Evolutionary conservation across 805 yeast genomes (phyloP).

Genomic region (Candida odintsovae): DNA sequence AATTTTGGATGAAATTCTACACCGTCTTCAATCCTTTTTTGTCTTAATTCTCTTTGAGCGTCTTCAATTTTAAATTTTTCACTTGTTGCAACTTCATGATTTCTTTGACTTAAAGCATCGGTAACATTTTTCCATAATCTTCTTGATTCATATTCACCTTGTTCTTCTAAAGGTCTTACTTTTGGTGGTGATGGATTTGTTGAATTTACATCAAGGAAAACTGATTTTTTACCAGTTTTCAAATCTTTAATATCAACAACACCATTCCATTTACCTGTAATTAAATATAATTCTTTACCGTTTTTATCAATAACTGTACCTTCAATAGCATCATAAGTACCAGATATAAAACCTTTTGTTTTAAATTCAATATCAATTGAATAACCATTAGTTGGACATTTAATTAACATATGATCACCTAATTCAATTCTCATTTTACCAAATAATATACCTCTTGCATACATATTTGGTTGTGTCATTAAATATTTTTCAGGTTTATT

Average conservation of each 20-base stretch:
- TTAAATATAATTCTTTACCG: conserved; percentile 54
- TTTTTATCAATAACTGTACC: conserved; percentile 58
- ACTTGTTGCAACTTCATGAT: conserved; percentile 80
- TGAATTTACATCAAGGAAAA: conserved; percentile 56
- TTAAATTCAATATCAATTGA: conserved; percentile 87
- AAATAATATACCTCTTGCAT: conserved; percentile 87
- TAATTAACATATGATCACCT: conserved; percentile 85
- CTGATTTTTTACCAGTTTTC: conserved; percentile 41
- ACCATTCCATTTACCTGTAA: conserved; percentile 93
- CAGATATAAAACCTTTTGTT: conserved; percentile 90
- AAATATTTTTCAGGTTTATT: conserved; percentile 63
- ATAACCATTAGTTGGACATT: conserved; percentile 51
- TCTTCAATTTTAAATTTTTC: conserved; percentile 87
- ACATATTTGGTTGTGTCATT: conserved; percentile 92
- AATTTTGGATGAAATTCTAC: conserved; percentile 76
- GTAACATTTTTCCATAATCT: conserved; percentile 79
- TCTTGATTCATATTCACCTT: conserved; percentile 76
- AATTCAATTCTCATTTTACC: conserved; percentile 87
- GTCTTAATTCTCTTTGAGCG: conserved; percentile 71
- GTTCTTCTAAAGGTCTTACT: conserved; percentile 75
- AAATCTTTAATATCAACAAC: conserved; percentile 61
- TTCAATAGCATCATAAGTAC: conserved; percentile 83
- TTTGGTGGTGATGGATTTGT: conserved; percentile 53
- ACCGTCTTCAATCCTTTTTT: conserved; percentile 70
- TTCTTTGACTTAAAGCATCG: conserved; percentile 69